Evolutionary conservation across 192 early-diverging fungal species (phyloP), one percentile per base, ranked within the genome.

Genomic region (Geranomyces michiganensis): DNA sequence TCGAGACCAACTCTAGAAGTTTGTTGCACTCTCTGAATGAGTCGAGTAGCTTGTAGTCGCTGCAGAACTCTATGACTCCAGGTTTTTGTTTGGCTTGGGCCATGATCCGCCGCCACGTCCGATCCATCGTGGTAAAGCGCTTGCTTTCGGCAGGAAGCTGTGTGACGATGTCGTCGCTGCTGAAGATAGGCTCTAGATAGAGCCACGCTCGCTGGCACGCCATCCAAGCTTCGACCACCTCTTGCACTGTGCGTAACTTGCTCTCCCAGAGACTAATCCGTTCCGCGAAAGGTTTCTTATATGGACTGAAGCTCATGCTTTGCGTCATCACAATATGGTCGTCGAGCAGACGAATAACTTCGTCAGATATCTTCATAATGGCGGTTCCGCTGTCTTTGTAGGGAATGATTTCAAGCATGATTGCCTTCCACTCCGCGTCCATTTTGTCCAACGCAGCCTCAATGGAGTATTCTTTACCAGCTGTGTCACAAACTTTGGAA

Each of bases 251-350:
- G 22, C 81, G 75, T 3, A 87, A 72, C 70, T 87, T 87, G 32
- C 72, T 74, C 62, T 86, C 86, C 86, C 86, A 87, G 22, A 81
- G 60, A 0, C 77, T 55, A 19, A 87, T 87, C 14, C 84, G 47
- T 47, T 87, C 86, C 9, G 79, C 81, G 65, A 87, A 87, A 1
- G 86, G 84, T 66, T 86, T 86, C 56, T 87, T 87, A 70, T 78
- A 86, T 5, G 84, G 84, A 6, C 82, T 85, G 58, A 87, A 87
- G 46, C 78, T 80, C 86, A 87, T 86, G 27, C 76, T 81, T 66
- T 87, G 86, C n/a, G 86, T 85, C 84, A 87, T 84, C 24, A 87
- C 86, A 65, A 87, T 78, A 64, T 87, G 86, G 62, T 87, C 86
- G 56, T 87, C 86, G 46, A 87, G 62, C 47, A 86, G 56, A 6